Evolutionary conservation across 345 rosid species (phyloP).

Genomic region (Hypericum androsaemum): DNA sequence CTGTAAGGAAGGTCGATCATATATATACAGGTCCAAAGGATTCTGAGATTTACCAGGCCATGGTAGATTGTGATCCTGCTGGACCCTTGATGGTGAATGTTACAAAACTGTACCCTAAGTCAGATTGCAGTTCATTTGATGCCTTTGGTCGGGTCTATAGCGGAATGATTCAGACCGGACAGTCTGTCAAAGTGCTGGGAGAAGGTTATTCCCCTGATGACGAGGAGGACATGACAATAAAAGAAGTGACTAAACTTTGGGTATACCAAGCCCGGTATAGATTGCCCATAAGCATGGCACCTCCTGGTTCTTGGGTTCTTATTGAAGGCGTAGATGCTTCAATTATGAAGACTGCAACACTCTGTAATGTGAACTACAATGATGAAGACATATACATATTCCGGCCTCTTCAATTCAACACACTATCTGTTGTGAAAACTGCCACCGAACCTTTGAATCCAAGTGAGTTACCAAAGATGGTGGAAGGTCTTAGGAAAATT

Average conservation of each 20-base stretch:
- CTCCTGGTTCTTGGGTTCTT: constrained; percentile 96
- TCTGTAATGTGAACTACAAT: constrained; percentile 52
- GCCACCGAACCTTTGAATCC: constrained; percentile 98
- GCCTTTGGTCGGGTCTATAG: constrained; percentile 93
- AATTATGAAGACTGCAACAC: constrained; percentile 93
- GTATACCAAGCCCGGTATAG: constrained; percentile 90
- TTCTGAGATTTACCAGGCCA: constrained; percentile 58
- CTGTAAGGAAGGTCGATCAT: constrained; percentile 72
- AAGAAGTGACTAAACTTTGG: constrained; percentile 92
- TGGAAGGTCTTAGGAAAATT: constrained; percentile 96
- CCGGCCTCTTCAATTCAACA: constrained; percentile 84
- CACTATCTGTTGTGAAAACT: constrained; percentile 92
- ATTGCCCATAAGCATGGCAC: constrained; percentile 85
- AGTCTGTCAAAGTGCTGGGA: constrained; percentile 78
- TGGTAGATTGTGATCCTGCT: constrained; percentile 75
- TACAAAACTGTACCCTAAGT: constrained; percentile 89
- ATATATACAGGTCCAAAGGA: constrained; percentile 71
- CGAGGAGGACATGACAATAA: constrained; percentile 93
- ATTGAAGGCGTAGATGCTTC: constrained; percentile 98
- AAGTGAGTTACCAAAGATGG: constrained; percentile 98
- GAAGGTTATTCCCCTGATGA: constrained; percentile 97
- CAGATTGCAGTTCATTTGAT: constrained; percentile 94
- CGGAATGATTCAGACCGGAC: constrained; percentile 88
- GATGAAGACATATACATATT: constrained; percentile 75
- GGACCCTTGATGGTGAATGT: constrained; percentile 97